These are phyloP conservation scores for Liquidambar formosana DNA, from an alignment of 164 flowering plant species.

Conservation along the genomic window DNA sequence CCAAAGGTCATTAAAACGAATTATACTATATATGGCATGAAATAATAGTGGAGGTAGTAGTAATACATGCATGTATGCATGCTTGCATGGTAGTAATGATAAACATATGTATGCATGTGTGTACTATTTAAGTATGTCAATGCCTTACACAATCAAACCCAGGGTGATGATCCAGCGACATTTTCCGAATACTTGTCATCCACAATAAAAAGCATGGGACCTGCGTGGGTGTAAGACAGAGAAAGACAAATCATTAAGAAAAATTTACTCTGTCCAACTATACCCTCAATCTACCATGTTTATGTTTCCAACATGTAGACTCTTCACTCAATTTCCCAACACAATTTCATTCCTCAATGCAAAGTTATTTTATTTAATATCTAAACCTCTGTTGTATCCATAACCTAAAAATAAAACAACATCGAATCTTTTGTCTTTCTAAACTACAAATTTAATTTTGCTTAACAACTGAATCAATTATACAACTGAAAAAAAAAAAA, in stretches of 20 bases:
- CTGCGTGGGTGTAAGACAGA: constrained; percentile 36
- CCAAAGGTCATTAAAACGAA: too few species aligned
- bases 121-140: neutral
- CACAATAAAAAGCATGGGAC: constrained; percentile 78
- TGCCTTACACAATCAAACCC: constrained; percentile 91
- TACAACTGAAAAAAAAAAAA: too few species aligned
- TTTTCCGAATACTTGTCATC: constrained; percentile 70
- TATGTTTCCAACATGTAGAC: neutral
- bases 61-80: neutral
- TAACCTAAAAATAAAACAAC: too few species aligned
- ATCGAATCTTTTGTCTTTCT: too few species aligned
- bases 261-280: neutral
- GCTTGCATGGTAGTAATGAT: too few species aligned
- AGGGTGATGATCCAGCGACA: constrained; percentile 77
- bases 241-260: neutral
- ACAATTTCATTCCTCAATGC: neutral
- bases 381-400: too few species aligned
- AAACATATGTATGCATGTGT: neutral
- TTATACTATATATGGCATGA: neutral
- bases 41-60: neutral
- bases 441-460: too few species aligned
- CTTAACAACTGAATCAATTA: too few species aligned
- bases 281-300: neutral
- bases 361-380: neutral
- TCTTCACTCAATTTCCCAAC: too few species aligned